These are phyloP conservation scores for Cordyceps javanica DNA, from an alignment of 2,329 filamentous ascomycete species.

Conservation along the genomic window DNA sequence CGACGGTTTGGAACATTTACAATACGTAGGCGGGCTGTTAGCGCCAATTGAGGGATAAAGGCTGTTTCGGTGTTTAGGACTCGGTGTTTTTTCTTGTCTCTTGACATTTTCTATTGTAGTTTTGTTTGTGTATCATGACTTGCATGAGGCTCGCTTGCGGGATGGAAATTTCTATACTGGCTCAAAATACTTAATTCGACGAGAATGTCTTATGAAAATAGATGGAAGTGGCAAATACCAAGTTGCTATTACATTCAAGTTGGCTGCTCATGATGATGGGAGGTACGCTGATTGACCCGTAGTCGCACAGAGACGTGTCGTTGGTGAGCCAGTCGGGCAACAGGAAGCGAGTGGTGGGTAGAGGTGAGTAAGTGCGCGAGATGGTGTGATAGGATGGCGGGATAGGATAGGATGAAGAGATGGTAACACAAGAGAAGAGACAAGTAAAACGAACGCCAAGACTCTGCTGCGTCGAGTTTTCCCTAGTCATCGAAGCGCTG, in stretches of 20 bases:
- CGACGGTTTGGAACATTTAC: conserved; percentile 21
- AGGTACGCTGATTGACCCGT: too few species aligned
- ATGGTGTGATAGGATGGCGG: too few species aligned
- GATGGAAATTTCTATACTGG: conserved; percentile 12
- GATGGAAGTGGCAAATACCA: conserved; percentile 9
- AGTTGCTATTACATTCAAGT: background rate
- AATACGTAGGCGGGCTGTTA: conserved; percentile 22
- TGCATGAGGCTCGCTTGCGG: conserved; percentile 10
- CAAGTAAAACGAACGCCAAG: background rate
- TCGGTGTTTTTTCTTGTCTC: conserved; percentile 2
- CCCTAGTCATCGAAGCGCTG: background rate
- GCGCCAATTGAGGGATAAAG: conserved; percentile 27
- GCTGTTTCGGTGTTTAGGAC: conserved; percentile 10
- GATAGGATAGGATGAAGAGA: too few species aligned
- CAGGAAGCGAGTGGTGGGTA: too few species aligned
- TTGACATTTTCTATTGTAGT: conserved; percentile 9
- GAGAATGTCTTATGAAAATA: conserved; percentile 12
- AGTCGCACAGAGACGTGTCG: too few species aligned
- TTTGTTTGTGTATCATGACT: conserved; percentile 13
- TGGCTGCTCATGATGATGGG: too few species aligned
- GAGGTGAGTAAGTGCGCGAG: too few species aligned
- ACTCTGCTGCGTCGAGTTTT: background rate
- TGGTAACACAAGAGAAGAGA: background rate
- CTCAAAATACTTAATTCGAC: conserved; percentile 13
- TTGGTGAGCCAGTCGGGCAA: too few species aligned